Evolutionary conservation across 306 rosid species (phyloP).

Genomic region (peach (Prunus persica)): DNA sequence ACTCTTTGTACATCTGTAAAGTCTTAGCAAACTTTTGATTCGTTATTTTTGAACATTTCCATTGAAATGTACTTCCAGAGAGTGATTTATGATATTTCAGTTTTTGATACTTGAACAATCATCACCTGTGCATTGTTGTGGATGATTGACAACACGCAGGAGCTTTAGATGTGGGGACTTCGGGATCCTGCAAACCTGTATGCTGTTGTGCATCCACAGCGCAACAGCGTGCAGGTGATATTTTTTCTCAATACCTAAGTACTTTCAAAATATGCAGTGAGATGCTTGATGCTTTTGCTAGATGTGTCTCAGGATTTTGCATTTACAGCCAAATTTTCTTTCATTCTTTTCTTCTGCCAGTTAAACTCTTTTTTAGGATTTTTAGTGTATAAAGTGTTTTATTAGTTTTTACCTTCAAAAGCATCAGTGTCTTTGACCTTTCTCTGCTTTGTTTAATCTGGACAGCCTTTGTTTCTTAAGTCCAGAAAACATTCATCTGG

Average conservation of each 20-base stretch:
- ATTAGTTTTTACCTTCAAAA: not conserved
- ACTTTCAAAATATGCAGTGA: too few species aligned
- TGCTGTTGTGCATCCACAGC: too few species aligned
- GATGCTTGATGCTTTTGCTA: too few species aligned
- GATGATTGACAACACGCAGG: not conserved
- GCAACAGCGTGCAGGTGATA: too few species aligned
- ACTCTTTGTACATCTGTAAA: not conserved
- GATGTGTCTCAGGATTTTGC: too few species aligned
- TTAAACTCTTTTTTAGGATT: too few species aligned
- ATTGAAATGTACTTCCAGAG: not conserved
- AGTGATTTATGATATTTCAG: not conserved
- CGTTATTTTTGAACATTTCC: not conserved
- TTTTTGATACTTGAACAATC: not conserved
- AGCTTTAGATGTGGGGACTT: not conserved
- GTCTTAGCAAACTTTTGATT: not conserved
- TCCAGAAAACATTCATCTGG: not conserved
- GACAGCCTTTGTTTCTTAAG: not conserved
- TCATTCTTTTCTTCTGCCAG: too few species aligned
- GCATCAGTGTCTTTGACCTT: not conserved
- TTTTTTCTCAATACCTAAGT: too few species aligned
- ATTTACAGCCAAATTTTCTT: too few species aligned
- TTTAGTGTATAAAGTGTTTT: not conserved
- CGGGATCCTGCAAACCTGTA: not conserved
- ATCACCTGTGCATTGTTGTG: not conserved
- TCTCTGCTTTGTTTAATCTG: not conserved